Evolutionary conservation across 352 stramenopile genomes (phyloP).

Genomic region (Phytophthora chlamydospora): DNA sequence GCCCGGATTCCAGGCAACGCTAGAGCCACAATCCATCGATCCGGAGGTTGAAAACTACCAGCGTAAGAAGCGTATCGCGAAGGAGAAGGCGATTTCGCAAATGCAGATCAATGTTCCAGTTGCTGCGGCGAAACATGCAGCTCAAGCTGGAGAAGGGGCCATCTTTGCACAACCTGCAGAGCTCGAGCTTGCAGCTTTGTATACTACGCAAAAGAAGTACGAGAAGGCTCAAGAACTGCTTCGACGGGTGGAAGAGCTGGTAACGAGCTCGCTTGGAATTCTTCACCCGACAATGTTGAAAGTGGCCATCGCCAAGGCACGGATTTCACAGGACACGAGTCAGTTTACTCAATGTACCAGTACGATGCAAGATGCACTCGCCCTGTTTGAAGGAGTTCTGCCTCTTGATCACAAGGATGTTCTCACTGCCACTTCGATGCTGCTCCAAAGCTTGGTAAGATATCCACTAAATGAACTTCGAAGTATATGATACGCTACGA

Average conservation of each 20-base stretch:
- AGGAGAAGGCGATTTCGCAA: conserved; percentile 62
- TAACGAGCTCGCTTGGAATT: conserved; percentile 45
- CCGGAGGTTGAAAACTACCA: conserved; percentile 58
- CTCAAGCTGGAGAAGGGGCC: conserved; percentile 34
- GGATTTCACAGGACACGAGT: conserved; percentile 41
- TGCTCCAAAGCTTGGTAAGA: conserved; percentile 54
- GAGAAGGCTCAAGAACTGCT: conserved; percentile 52
- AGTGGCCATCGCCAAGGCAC: conserved; percentile 49
- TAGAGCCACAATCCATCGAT: conserved; percentile 14
- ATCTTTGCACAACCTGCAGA: conserved; percentile 59
- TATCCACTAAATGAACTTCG: conserved; percentile 9
- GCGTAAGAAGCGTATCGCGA: conserved; percentile 44
- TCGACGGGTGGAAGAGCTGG: conserved; percentile 28
- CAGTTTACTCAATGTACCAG: conserved; percentile 26
- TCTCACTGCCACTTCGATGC: conserved; percentile 39
- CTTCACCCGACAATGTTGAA: conserved; percentile 67
- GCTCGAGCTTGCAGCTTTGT: conserved; percentile 60
- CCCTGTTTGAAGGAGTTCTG: conserved; percentile 45
- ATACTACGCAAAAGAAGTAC: conserved; percentile 64
- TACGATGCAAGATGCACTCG: conserved; percentile 35
- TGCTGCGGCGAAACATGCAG: conserved; percentile 51
- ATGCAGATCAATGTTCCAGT: conserved; percentile 62
- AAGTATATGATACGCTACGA: conserved; percentile 18
- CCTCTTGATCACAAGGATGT: conserved; percentile 55
- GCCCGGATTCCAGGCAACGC: background rate